These are phyloP conservation scores for Quercus cerris DNA, from an alignment of 306 rosid species.

Conservation along the genomic window DNA sequence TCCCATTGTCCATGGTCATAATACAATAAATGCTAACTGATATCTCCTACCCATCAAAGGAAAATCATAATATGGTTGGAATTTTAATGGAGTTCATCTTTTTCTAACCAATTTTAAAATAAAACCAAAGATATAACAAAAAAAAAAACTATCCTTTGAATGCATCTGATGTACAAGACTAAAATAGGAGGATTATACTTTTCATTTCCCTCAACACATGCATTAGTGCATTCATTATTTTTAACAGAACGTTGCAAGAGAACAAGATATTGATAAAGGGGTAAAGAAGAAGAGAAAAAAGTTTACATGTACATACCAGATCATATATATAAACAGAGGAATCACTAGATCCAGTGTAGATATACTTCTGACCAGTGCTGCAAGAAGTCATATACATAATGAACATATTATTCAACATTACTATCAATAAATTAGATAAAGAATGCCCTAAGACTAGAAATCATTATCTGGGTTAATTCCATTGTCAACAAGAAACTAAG, in stretches of 20 bases:
- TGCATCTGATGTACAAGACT: no score
- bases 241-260: background rate
- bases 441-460: background rate
- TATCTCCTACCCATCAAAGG: background rate
- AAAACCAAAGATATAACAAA: background rate
- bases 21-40: background rate
- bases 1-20: background rate
- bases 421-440: conserved; percentile 9
- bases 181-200: no score
- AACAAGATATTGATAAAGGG: background rate
- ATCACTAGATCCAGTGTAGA: conserved; percentile 85
- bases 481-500: background rate
- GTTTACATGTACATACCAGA: conserved; percentile 56
- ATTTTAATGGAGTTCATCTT: no score
- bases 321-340: conserved; percentile 73
- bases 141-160: background rate
- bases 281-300: no score
- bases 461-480: background rate
- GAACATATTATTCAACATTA: conserved; percentile 13
- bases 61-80: background rate
- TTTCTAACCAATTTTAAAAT: background rate
- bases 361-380: conserved; percentile 98
- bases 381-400: conserved; percentile 27
- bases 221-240: background rate
- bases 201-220: no score